Evolutionary conservation across 2,329 filamentous ascomycete species (phyloP), one percentile per base, ranked within the genome.

Genomic region (Aaosphaeria pasadenensis): DNA sequence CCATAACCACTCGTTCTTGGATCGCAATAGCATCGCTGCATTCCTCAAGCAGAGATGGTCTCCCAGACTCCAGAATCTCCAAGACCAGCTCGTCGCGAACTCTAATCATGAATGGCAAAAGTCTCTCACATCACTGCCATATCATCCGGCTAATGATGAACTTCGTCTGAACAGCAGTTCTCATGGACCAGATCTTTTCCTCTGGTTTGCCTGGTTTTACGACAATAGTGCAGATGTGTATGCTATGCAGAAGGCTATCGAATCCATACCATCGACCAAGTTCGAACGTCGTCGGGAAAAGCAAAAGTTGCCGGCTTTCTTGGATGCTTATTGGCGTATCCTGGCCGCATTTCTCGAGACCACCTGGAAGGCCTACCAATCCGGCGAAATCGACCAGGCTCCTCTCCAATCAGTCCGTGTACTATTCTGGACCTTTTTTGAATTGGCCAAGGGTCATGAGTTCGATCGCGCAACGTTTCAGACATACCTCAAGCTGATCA

Each of bases 391-490:
- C 7, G 33, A 9, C 9, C n/a, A 36, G n/a, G n/a, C 33, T 36
- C n/a, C 33, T 36, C 33, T 36, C 7, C 9, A n/a, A 36, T 36
- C 33, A 33, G 49, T 57, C 7, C 42, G 71, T 29, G 55, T 57
- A 11, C 54, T 57, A 4, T 72, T 80, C 47, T 79, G 78, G 58
- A 74, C 72, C 64, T 76, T 80, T 51, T 67, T 83, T 38, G 53
- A 62, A 38, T 60, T 79, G 32, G 69, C 73, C 11, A 59, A 71
- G 42, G 62, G 64, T 7, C 58, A 58, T 5, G 64, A 69, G 28
- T 72, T 83, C 39, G 76, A 83, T 48, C 74, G 79, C 41, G 77
- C 77, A 6, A 68, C 74, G 7, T 80, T 83, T 52, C 77, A 81
- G 51, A 76, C 78, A 2, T 81, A 81, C 52, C 67, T 83, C 47